Evolutionary conservation across 345 rosid species (phyloP).

Genomic region (Salix koriyanagi): DNA sequence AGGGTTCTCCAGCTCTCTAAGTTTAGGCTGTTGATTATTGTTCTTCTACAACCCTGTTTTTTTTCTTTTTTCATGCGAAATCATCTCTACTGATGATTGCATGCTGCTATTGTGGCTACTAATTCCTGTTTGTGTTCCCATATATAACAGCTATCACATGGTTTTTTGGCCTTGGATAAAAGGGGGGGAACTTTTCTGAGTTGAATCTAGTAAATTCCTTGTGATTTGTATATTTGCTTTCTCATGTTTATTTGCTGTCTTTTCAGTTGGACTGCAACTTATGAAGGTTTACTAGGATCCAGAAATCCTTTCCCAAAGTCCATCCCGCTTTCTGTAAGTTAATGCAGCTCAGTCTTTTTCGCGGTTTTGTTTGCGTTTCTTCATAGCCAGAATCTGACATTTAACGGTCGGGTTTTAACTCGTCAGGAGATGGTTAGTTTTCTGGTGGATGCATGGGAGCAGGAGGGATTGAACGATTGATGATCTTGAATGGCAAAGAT

Average conservation of each 20-base stretch:
- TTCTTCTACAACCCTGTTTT: too few relatives aligned
- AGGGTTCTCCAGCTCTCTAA: neutral
- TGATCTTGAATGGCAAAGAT: neutral
- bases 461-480: slow-evolving; percentile 30
- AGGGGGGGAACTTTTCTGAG: neutral
- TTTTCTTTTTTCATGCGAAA: too few relatives aligned
- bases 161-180: neutral
- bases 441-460: slow-evolving; percentile 29
- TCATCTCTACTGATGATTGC: too few relatives aligned
- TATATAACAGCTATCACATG: too few relatives aligned
- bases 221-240: neutral
- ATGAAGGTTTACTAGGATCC: slow-evolving; percentile 56
- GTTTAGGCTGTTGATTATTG: too few relatives aligned
- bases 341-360: neutral
- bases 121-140: neutral
- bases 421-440: slow-evolving; percentile 29
- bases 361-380: neutral
- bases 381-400: neutral
- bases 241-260: neutral
- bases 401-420: slow-evolving; percentile 2
- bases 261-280: slow-evolving; percentile 62
- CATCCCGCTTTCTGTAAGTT: slow-evolving; percentile 71
- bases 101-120: too few relatives aligned
- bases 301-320: slow-evolving; percentile 56
- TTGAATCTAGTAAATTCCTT: neutral